A percentile compares a stretch with the other conserved stretches of the same genome.
phyloP scores from a whole-genome alignment of 306 rosid genomes.

The Inga leiocalycina region DNA sequence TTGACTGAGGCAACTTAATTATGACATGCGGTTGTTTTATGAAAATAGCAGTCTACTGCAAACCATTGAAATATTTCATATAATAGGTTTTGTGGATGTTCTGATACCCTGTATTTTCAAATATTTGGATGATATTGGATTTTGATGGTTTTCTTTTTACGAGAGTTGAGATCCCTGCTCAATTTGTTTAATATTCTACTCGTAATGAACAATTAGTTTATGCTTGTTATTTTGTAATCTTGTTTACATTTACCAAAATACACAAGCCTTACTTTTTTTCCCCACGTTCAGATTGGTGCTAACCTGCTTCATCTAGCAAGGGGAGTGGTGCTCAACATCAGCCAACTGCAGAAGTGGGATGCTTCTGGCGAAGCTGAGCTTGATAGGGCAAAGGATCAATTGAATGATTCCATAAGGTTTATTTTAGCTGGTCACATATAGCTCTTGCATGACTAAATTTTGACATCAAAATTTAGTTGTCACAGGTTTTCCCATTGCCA shows the following conservation, averaged over 20 bases:
- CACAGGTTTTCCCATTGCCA: conserved; percentile 2
- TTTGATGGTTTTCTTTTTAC: conserved; percentile 15
- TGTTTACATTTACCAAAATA: not conserved
- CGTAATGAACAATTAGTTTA: conserved; percentile 19
- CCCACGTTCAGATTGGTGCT: conserved; percentile 64
- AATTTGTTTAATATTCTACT: conserved; percentile 3
- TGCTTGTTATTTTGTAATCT: conserved; percentile 5
- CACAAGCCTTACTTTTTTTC: conserved; percentile 19
- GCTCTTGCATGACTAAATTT: conserved; percentile 20
- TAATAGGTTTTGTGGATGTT: not conserved
- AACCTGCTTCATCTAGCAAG: conserved; percentile 80
- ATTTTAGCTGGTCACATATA: conserved; percentile 20
- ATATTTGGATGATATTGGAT: not conserved
- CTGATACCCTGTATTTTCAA: not conserved
- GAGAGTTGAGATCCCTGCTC: conserved; percentile 24
- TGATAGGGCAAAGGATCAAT: conserved; percentile 57
- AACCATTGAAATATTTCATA: not conserved
- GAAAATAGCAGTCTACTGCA: not conserved
- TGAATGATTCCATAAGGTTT: conserved; percentile 69
- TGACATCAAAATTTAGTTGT: conserved; percentile 14
- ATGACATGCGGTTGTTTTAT: not conserved
- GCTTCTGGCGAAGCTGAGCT: conserved; percentile 55
- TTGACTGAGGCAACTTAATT: not conserved
- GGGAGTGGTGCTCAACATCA: conserved; percentile 57
- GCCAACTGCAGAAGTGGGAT: conserved; percentile 45